Percentiles rank a stretch among this genome's conserved stretches.
phyloP scores from a whole-genome alignment of 2,329 filamentous ascomycete genomes.

The Lachnellula suecica region DNA sequence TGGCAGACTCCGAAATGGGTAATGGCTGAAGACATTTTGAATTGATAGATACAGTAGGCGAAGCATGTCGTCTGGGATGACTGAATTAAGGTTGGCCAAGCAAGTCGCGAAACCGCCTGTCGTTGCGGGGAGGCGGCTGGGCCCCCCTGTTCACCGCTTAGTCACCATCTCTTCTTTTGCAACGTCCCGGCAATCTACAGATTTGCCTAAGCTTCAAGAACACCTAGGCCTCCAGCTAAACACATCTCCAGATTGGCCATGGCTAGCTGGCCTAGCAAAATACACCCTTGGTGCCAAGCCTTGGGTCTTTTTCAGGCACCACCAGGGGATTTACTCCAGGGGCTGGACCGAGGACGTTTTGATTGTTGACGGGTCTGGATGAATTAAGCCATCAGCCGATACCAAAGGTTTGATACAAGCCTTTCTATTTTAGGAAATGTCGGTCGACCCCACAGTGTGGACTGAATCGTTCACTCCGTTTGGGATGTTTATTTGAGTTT shows the following conservation, averaged over 20 bases:
- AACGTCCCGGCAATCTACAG: constrained; percentile 7
- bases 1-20: no score
- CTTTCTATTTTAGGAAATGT: not conserved
- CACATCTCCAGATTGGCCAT: not conserved
- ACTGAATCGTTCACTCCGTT: not conserved
- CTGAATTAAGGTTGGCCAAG: no score
- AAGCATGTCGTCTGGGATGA: no score
- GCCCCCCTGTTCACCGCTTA: not conserved
- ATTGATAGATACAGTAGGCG: no score
- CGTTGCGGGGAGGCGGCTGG: not conserved
- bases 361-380: not conserved
- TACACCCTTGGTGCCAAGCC: constrained; percentile 1
- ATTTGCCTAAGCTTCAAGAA: constrained; percentile 10
- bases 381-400: not conserved
- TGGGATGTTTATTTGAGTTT: not conserved
- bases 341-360: not conserved
- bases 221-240: not conserved
- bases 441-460: not conserved
- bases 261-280: not conserved
- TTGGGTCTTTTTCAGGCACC: constrained; percentile 7
- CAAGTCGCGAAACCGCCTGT: no score
- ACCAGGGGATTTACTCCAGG: constrained; percentile 1
- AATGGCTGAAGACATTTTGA: no score
- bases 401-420: not conserved
- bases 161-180: not conserved